Percentiles rank a stretch among this genome's conserved stretches.
These are phyloP conservation scores for Coemansia sp. DNA, from an alignment of 192 early-diverging fungal genomes.

Conservation along the genomic window DNA sequence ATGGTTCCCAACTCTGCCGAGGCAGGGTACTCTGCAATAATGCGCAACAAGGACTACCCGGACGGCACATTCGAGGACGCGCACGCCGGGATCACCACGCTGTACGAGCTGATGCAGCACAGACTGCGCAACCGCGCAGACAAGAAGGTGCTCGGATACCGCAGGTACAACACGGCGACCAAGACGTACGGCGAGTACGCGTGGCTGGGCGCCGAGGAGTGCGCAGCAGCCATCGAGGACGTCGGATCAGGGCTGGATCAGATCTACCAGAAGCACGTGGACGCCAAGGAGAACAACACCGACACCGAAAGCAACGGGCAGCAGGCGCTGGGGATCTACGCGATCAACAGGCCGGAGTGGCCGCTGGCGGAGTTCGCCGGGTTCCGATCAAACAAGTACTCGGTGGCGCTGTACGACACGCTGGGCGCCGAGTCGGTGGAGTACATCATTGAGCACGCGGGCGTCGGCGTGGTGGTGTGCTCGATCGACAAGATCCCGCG, in stretches of 20 bases:
- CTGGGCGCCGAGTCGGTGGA: conserved; percentile 79
- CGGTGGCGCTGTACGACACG: conserved; percentile 87
- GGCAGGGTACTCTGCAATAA: conserved; percentile 47
- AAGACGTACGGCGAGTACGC: conserved; percentile 61
- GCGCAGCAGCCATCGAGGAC: conserved; percentile 59
- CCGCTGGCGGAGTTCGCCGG: conserved; percentile 68
- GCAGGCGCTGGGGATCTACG: conserved; percentile 69
- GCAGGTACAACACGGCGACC: conserved; percentile 58
- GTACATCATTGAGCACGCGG: conserved; percentile 83
- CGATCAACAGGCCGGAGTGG: conserved; percentile 79
- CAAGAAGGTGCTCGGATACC: conserved; percentile 61
- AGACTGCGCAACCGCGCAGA: conserved; percentile 52
- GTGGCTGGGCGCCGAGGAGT: conserved; percentile 66
- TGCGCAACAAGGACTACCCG: conserved; percentile 20
- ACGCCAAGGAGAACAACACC: not conserved
- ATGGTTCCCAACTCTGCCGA: conserved; percentile 40
- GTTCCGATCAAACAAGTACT: conserved; percentile 61
- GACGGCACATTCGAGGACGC: conserved; percentile 29
- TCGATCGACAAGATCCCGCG: conserved; percentile 62
- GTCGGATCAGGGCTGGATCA: conserved; percentile 72
- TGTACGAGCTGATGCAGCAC: conserved; percentile 38
- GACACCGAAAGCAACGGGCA: conserved; percentile 1
- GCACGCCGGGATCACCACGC: conserved; percentile 18
- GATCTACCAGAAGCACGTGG: conserved; percentile 54
- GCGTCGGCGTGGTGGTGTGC: conserved; percentile 65